A percentile compares a stretch with the other conserved stretches of the same genome.
Evolutionary conservation across 2,329 filamentous ascomycete species (phyloP).

Genomic region (Monosporascus sp.): DNA sequence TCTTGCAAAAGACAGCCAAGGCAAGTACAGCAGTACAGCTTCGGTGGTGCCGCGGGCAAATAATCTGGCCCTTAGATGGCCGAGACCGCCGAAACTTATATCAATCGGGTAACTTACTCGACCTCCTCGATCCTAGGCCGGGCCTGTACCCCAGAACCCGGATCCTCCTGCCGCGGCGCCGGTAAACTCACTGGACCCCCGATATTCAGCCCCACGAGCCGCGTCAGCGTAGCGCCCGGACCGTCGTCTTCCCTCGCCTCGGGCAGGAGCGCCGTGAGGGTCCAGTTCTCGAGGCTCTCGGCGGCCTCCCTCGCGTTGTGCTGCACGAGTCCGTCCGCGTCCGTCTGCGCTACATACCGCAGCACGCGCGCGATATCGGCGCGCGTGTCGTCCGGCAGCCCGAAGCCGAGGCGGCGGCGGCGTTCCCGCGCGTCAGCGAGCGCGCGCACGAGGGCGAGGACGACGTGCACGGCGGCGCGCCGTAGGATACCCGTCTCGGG

Average conservation of each 20-base stretch:
- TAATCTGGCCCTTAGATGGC: too few relatives aligned
- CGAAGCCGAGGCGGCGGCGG: conserved; percentile 45
- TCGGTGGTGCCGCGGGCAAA: too few relatives aligned
- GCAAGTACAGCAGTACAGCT: too few relatives aligned
- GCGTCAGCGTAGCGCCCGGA: conserved; percentile 20
- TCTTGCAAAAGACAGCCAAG: too few relatives aligned
- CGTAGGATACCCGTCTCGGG: conserved; percentile 59
- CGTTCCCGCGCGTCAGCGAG: conserved; percentile 48
- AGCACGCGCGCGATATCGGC: conserved; percentile 59
- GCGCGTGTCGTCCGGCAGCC: conserved; percentile 49
- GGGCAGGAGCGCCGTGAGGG: conserved; percentile 46
- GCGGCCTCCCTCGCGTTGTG: conserved; percentile 63
- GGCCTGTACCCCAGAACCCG: conserved; percentile 1
- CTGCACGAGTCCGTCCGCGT: conserved; percentile 63
- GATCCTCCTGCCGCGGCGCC: conserved; percentile 8
- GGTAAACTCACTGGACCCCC: conserved; percentile 15
- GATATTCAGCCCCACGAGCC: conserved; percentile 34
- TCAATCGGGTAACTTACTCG: conserved; percentile 13
- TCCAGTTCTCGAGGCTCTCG: conserved; percentile 61
- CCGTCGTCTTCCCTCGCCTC: conserved; percentile 18
- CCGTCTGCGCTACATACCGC: conserved; percentile 58
- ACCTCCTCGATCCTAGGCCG: conserved; percentile 28
- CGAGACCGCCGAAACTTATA: too few relatives aligned
- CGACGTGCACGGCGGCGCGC: conserved; percentile 58
- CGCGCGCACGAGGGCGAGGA: conserved; percentile 57